Evolutionary conservation across 2,329 filamentous ascomycete genomes (phyloP).

Genomic region (Colletotrichum noveboracense): DNA sequence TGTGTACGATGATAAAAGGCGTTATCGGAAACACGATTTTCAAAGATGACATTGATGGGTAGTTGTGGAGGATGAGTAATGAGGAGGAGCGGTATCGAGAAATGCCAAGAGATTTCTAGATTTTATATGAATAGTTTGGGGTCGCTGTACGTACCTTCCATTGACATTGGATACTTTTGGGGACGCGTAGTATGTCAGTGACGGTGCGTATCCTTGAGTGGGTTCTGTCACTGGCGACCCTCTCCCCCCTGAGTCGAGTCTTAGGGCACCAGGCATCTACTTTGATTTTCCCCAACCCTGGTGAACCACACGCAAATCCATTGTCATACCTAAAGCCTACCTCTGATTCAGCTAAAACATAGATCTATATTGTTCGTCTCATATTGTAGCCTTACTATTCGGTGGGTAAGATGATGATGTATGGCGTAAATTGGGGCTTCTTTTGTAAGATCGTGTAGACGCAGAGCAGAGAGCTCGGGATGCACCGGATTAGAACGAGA

Average conservation of each 20-base stretch:
- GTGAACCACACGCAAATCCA: neutral
- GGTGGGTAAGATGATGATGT: neutral
- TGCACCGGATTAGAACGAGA: neutral
- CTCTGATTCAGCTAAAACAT: neutral
- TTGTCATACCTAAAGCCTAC: accelerated
- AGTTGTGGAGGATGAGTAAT: neutral
- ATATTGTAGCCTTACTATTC: accelerated
- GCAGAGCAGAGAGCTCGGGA: neutral
- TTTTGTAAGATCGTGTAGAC: neutral
- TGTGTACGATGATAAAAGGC: neutral
- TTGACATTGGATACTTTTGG: neutral
- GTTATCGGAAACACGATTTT: neutral
- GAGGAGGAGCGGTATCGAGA: accelerated
- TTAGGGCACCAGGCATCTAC: neutral
- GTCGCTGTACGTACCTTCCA: neutral
- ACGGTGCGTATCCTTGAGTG: neutral
- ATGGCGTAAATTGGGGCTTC: neutral
- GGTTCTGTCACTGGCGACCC: neutral
- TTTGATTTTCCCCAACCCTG: neutral
- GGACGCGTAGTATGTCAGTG: neutral
- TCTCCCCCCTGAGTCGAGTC: neutral
- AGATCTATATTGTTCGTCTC: neutral
- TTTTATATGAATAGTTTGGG: neutral
- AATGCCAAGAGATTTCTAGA: neutral
- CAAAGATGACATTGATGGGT: neutral